Conservation (phyloP, 2,329 filamentous ascomycete species). For the Colletotrichum abscissum region DNA sequence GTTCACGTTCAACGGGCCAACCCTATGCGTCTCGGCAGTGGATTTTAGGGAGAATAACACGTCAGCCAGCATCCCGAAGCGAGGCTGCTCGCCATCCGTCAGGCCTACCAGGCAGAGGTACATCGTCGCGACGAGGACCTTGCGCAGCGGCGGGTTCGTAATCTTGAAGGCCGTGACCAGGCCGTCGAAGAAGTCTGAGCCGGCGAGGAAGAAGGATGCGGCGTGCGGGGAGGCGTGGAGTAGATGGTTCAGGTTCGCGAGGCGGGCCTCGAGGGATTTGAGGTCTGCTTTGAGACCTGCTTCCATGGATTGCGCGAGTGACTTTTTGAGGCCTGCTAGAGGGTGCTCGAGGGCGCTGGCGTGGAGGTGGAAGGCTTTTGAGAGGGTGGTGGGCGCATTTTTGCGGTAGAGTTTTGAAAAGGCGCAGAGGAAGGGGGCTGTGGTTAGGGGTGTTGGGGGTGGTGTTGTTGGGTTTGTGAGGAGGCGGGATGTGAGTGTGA, state of each 20-base stretch:
- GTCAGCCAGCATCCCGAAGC: constrained; percentile 81
- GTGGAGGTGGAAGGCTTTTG: constrained; percentile 58
- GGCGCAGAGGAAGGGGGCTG: constrained; percentile 76
- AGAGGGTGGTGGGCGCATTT: constrained; percentile 65
- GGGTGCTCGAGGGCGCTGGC: constrained; percentile 62
- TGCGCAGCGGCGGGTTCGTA: constrained; percentile 72
- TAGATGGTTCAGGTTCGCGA: constrained; percentile 72
- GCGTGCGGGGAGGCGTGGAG: constrained; percentile 69
- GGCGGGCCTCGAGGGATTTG: constrained; percentile 62
- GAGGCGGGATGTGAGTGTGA: constrained; percentile 71
- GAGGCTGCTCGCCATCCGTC: constrained; percentile 73
- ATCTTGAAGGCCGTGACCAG: constrained; percentile 74
- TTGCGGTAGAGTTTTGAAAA: constrained; percentile 75
- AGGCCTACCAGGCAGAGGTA: constrained; percentile 82
- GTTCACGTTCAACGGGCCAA: constrained; percentile 65
- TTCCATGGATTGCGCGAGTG: constrained; percentile 72
- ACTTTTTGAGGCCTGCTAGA: constrained; percentile 69
- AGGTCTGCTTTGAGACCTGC: constrained; percentile 67
- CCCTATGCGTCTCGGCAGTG: constrained; percentile 73
- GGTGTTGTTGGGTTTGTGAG: constrained; percentile 53
- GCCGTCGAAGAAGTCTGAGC: constrained; percentile 88
- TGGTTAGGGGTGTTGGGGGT: constrained; percentile 61
- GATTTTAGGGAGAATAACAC: constrained; percentile 84
- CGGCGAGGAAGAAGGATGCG: constrained; percentile 77
- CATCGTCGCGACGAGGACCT: constrained; percentile 75